phyloP scores from a whole-genome alignment of 495 filamentous ascomycete species.

The Xylaria intraflava region DNA sequence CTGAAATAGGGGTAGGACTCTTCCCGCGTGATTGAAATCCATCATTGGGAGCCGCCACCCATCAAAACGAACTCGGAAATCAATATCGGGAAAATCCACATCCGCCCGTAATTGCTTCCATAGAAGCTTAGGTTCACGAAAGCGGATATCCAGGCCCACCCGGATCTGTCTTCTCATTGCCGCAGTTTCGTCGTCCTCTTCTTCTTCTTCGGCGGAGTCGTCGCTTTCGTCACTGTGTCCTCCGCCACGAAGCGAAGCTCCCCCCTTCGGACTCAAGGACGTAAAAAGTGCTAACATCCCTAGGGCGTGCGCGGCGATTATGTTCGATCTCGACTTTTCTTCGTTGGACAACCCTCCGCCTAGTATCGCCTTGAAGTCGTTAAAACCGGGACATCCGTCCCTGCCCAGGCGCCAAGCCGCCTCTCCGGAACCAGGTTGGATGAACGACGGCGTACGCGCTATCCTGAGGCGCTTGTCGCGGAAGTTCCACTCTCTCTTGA shows the following conservation, averaged over 20 bases:
- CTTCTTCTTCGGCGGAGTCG: background rate
- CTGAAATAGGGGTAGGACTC: background rate
- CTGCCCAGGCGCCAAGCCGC: background rate
- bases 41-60: background rate
- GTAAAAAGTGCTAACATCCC: conserved; percentile 1
- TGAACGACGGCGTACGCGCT: background rate
- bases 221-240: background rate
- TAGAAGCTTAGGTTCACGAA: background rate
- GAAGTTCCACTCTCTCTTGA: background rate
- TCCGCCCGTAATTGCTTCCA: conserved; percentile 5
- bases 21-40: background rate
- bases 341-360: background rate
- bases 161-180: background rate
- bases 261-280: background rate
- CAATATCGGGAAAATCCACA: background rate
- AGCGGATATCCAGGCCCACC: background rate
- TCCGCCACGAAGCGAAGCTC: background rate
- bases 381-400: background rate
- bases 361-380: conserved; percentile 1
- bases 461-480: background rate
- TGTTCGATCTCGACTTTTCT: background rate
- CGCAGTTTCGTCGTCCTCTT: background rate
- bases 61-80: background rate
- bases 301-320: background rate
- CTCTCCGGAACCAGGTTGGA: background rate